These are phyloP conservation scores for Saccharomycopsis fermentans DNA, from an alignment of 805 yeast species.

Conservation along the genomic window DNA sequence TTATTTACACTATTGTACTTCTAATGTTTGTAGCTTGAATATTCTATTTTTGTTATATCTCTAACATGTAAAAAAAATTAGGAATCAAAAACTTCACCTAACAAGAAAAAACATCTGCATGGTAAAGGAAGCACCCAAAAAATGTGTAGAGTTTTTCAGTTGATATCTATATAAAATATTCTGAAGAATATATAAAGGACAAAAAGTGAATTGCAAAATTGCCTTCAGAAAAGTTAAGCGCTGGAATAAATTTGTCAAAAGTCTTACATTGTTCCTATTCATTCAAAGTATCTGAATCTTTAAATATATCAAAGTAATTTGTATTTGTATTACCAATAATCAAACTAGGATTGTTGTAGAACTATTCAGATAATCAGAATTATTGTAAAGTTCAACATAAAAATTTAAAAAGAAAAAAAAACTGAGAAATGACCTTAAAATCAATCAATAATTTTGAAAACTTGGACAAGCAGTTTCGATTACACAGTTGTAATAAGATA, in stretches of 20 bases:
- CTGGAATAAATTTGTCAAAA: background rate
- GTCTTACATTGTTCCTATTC: background rate
- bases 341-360: background rate
- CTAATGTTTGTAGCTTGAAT: too few relatives aligned
- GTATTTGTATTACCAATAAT: too few relatives aligned
- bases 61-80: too few relatives aligned
- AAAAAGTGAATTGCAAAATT: background rate
- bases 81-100: too few relatives aligned
- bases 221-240: background rate
- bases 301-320: background rate
- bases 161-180: too few relatives aligned
- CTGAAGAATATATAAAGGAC: too few relatives aligned
- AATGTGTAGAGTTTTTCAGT: too few relatives aligned
- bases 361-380: background rate
- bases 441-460: background rate
- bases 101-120: too few relatives aligned
- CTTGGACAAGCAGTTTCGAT: background rate
- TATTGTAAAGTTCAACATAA: background rate
- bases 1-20: background rate
- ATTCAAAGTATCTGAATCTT: background rate
- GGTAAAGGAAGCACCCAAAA: too few relatives aligned
- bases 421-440: background rate
- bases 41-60: too few relatives aligned
- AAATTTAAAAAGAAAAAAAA: background rate
- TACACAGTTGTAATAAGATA: background rate